Base-by-base conservation (phyloP, 345 rosid species). In the Arabidopsis arenosa region DNA sequence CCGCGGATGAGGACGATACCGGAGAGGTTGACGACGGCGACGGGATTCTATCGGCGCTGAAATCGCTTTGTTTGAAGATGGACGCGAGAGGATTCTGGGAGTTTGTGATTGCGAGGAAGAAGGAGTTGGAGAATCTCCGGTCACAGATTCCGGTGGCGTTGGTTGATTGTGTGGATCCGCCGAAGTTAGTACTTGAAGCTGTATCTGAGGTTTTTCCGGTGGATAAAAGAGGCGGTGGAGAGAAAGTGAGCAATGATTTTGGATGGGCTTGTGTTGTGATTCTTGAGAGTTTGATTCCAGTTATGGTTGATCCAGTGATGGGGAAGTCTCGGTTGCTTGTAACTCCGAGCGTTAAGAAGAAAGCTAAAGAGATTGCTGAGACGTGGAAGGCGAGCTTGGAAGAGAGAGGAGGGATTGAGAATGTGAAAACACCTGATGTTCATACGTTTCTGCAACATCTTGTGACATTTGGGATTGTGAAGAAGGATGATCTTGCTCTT, bases 211-310 rank as follows among this genome's bases (percentile, higher is more conserved):
- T 90, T 15, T 91, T 89, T 70, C 97, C 96, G 7, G 87, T 87
- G 66, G 93, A 89, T 44, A 88, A 83, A 68, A 81, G 90, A 39
- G 85, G 73, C 5, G 85, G 74, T 45, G 68, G 59, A 35, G 73
- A 74, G 66, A 74, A 57, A 66, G 66, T 32, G 4, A 55, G 5
- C 5, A 89, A 87, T 49, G 98, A 93, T 78, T 83, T 90, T 60
- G 97, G 95, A 10, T 93, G 98, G 97, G 97, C 98, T 23, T 93
- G 97, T 39, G 98, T 93, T 30, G 67, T 93, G 85, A 78, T 86
- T 37, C 71, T 93, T 5, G 98, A 90, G 85, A 88, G 95, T 49
- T 77, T 93, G 86, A 89, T 89, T 26, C 92, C 97, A 2, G 97
- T 91, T 33, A 75, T 87, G 80, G 82, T 89, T 15, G 98, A 90